These are phyloP conservation scores for Paecilomyces fulvus DNA, from an alignment of 2,329 filamentous ascomycete genomes.

Conservation along the genomic window DNA sequence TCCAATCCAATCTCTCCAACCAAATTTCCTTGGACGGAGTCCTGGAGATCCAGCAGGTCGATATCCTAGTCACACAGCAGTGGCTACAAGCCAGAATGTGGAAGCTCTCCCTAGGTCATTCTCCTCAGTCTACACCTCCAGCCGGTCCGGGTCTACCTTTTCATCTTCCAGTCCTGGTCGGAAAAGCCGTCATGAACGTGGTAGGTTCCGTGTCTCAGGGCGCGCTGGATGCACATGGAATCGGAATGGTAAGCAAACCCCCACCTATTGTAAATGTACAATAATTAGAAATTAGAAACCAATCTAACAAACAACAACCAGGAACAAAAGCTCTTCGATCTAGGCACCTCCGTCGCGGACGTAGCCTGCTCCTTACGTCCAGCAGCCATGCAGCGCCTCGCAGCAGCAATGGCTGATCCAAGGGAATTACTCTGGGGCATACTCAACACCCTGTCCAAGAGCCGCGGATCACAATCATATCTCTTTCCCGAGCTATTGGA, in stretches of 20 bases:
- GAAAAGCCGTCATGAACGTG: slow-evolving; percentile 56
- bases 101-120: slow-evolving; percentile 61
- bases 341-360: slow-evolving; percentile 25
- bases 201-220: slow-evolving; percentile 66
- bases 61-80: slow-evolving; percentile 61
- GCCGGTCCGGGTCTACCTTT: slow-evolving; percentile 53
- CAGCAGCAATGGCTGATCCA: slow-evolving; percentile 23
- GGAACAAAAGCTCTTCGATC: slow-evolving; percentile 32
- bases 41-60: slow-evolving; percentile 60
- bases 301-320: slow-evolving; percentile 4
- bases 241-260: slow-evolving; percentile 54
- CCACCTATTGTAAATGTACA: background rate
- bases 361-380: slow-evolving; percentile 23
- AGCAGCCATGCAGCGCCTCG: slow-evolving; percentile 18
- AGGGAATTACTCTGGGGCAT: slow-evolving; percentile 32
- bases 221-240: slow-evolving; percentile 66
- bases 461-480: slow-evolving; percentile 31
- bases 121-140: slow-evolving; percentile 50
- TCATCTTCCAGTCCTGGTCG: slow-evolving; percentile 55
- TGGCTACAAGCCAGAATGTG: slow-evolving; percentile 65
- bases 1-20: slow-evolving; percentile 46
- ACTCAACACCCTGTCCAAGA: slow-evolving; percentile 28
- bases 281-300: too few relatives aligned
- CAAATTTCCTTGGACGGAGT: slow-evolving; percentile 47
- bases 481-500: slow-evolving; percentile 26